Percentiles rank a stretch among this genome's conserved stretches.
These are phyloP conservation scores for Phytophthora pinifolia DNA, from an alignment of 352 stramenopile species.

Conservation along the genomic window DNA sequence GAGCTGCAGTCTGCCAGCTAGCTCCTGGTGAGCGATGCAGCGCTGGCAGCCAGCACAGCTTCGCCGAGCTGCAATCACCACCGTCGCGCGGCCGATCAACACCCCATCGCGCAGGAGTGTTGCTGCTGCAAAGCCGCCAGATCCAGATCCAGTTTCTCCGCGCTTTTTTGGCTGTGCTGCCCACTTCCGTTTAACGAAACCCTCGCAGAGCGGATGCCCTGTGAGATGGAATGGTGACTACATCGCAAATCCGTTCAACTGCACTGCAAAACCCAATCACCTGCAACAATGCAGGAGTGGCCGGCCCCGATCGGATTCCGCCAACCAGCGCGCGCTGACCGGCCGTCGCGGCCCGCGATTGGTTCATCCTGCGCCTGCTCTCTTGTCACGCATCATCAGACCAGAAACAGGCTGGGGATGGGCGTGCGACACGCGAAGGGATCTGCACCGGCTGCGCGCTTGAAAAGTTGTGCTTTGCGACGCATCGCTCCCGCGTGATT, in stretches of 20 bases:
- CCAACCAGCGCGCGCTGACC: slow-evolving; percentile 5
- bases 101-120: slow-evolving; percentile 15
- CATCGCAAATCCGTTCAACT: no score
- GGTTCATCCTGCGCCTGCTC: slow-evolving; percentile 29
- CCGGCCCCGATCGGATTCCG: slow-evolving; percentile 4
- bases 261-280: no score
- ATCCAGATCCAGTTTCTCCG: slow-evolving; percentile 18
- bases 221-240: no score
- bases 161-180: slow-evolving; percentile 6
- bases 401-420: slow-evolving; percentile 30
- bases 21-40: no score
- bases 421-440: slow-evolving; percentile 31
- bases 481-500: slow-evolving; percentile 14
- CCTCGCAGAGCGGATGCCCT: no score
- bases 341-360: slow-evolving; percentile 16
- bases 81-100: no score
- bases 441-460: slow-evolving; percentile 20
- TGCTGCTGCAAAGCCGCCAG: slow-evolving; percentile 19
- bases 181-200: no score
- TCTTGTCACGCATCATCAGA: slow-evolving; percentile 30
- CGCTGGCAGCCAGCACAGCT: no score
- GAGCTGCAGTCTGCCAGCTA: neutral
- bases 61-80: slow-evolving; percentile 6
- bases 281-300: no score
- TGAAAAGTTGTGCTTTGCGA: slow-evolving; percentile 19